Conservation (phyloP, 1,284 basidiomycete genomes). For the Heterobasidion irregulare region DNA sequence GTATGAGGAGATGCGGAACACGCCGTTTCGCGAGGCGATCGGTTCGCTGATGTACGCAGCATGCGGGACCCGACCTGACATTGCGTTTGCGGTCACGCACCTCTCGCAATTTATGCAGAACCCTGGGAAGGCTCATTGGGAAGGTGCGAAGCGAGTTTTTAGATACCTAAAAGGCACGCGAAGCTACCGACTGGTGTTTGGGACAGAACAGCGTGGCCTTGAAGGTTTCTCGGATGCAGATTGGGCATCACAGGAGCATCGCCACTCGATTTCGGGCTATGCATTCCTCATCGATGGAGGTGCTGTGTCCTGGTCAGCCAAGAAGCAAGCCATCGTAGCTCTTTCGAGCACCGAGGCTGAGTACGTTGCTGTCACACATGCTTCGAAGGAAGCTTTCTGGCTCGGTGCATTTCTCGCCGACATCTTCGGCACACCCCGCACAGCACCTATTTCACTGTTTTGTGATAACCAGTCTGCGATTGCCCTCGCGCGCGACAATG, state of each 20-base stretch:
- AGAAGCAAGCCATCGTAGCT: conserved; percentile 15
- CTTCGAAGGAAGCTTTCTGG: no score
- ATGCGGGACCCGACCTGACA: conserved; percentile 14
- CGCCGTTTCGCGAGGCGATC: conserved; percentile 16
- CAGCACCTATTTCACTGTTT: no score
- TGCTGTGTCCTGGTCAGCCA: conserved; percentile 13
- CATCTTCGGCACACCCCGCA: no score
- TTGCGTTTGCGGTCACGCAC: conserved; percentile 13
- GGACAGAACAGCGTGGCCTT: conserved; percentile 2
- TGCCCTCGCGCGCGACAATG: no score
- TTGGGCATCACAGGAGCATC: conserved; percentile 15
- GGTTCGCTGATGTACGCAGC: conserved; percentile 14
- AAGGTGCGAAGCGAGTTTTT: conserved; percentile 13
- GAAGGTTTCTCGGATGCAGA: conserved; percentile 17
- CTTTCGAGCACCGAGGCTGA: no score
- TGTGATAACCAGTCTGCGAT: no score
- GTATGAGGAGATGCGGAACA: conserved; percentile 15
- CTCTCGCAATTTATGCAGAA: conserved; percentile 12
- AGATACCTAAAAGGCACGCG: conserved; percentile 13
- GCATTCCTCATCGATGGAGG: conserved; percentile 10
- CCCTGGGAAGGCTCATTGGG: conserved; percentile 12
- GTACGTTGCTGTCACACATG: no score
- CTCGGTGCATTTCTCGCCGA: no score
- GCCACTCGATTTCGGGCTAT: conserved; percentile 13
- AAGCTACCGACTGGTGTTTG: neutral